Conservation (phyloP, 805 yeast species). For the Huiozyma sinensis region DNA sequence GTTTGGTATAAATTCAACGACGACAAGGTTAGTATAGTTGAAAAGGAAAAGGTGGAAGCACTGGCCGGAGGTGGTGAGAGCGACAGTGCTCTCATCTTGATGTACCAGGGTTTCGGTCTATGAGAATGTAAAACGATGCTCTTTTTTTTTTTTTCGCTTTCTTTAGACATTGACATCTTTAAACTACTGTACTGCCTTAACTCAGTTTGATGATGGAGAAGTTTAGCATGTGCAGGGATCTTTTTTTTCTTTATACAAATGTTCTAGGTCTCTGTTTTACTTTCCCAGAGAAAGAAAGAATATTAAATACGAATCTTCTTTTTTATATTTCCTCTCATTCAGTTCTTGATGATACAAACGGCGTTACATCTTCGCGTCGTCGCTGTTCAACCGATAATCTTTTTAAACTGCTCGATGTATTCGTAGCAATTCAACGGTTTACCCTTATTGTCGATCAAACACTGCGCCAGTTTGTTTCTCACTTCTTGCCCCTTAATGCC, state of each 20-base stretch:
- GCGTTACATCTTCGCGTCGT: neutral
- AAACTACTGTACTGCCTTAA: too few species aligned
- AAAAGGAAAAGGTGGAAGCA: conserved; percentile 68
- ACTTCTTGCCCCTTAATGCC: conserved; percentile 31
- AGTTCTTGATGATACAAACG: neutral
- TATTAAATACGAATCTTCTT: neutral
- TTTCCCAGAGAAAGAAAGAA: neutral
- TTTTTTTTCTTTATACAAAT: conserved; percentile 1
- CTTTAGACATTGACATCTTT: too few species aligned
- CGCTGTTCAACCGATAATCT: conserved; percentile 34
- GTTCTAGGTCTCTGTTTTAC: neutral
- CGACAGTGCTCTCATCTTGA: conserved; percentile 82
- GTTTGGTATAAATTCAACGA: conserved; percentile 95
- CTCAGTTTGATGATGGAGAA: too few species aligned
- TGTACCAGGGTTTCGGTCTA: conserved; percentile 75
- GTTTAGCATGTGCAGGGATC: too few species aligned
- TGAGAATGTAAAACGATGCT: conserved; percentile 6
- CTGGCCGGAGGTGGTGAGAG: conserved; percentile 97
- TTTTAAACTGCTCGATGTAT: conserved; percentile 60
- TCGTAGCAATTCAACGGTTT: conserved; percentile 75
- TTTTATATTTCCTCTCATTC: neutral
- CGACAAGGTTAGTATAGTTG: conserved; percentile 72
- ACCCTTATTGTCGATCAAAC: conserved; percentile 50
- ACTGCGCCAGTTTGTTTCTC: conserved; percentile 38
- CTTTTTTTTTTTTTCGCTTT: too few species aligned